These are phyloP conservation scores for Tetrapisispora nanseiensis DNA, from an alignment of 805 yeast species.

Conservation along the genomic window DNA sequence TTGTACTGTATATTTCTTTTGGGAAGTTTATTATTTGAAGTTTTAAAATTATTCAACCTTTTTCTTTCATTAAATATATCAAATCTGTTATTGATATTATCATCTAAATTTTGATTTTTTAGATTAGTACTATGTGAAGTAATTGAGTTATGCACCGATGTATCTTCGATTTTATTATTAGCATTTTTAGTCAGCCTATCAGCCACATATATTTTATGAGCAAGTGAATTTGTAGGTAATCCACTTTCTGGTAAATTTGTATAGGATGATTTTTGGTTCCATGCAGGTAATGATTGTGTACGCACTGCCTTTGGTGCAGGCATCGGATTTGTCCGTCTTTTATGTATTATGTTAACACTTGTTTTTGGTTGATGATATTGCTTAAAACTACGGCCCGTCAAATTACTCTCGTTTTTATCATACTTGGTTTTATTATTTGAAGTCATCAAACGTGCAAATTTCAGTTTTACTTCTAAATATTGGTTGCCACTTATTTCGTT, in stretches of 20 bases:
- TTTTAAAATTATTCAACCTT: neutral
- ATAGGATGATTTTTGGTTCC: conserved; percentile 19
- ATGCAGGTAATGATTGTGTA: conserved; percentile 36
- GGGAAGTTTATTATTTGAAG: neutral
- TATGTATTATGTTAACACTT: neutral
- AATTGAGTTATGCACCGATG: conserved; percentile 4
- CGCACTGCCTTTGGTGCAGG: conserved; percentile 39
- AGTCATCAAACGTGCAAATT: conserved; percentile 21
- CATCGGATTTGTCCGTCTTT: conserved; percentile 32
- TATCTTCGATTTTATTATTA: neutral
- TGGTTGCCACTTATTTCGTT: conserved; percentile 8
- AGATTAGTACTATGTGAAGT: conserved; percentile 4
- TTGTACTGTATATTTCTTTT: neutral
- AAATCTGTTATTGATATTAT: conserved; percentile 26
- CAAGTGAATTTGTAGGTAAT: conserved; percentile 24
- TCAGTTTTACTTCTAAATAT: conserved; percentile 26
- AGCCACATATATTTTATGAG: conserved; percentile 27
- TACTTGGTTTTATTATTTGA: neutral
- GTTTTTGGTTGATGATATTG: neutral
- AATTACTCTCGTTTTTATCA: no score
- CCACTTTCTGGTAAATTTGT: conserved; percentile 2
- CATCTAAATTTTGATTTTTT: conserved; percentile 20
- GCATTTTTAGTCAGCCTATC: conserved; percentile 21
- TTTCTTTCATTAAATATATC: conserved; percentile 26
- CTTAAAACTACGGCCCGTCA: no score